Evolutionary conservation across 768 basidiomycete species (phyloP), one percentile per base, ranked within the genome.

Genomic region (Fibroporia radiculosa): DNA sequence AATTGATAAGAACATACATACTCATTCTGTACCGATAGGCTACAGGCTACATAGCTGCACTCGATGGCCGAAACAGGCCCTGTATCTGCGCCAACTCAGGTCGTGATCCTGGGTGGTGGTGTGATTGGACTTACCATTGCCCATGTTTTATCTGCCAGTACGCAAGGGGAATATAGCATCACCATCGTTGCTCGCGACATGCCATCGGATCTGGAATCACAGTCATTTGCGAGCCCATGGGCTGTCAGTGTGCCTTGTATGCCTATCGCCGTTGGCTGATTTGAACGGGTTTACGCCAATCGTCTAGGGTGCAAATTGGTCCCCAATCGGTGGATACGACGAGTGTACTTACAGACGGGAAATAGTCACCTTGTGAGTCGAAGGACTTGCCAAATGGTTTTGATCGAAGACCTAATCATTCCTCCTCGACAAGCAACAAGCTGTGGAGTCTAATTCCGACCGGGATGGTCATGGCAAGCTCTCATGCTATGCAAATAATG

Each of bases 171-270:
- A 18, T 61, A 55, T 50, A 58, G 59, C 32, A 59, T 70, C 47
- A 61, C 59, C 2, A 49, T 69, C 18, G 53, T 69, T 22, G 67
- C 69, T 11, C 53, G 67, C 27, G 69, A 69, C 50, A 54, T 67
- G 56, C 69, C 68, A 0, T 62, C 64, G 13, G 66, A 67, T 48
- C 45, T 63, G 18, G 61, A 61, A 35, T 73, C 71, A 3, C 69
- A 71, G 41, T 69, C 63, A 3, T 74, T 69, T 60, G 63, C 73
- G 7, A 74, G 69, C 43, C 74, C 74, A n/a, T 75, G 73, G 59
- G 72, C 74, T 47, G 72, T 72, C 45, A 25, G 29, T 36, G 4
- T 24, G 13, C 31, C 16, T 42, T 29, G 13, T 11, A 13, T 43
- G 41, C 22, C 4, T 4, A 32, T 13, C 8, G 25, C 7, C n/a